Percentiles rank a stretch among this genome's conserved stretches.
These are phyloP conservation scores for Monotropa hypopitys DNA, from an alignment of 179 eudicot species.

Conservation along the genomic window DNA sequence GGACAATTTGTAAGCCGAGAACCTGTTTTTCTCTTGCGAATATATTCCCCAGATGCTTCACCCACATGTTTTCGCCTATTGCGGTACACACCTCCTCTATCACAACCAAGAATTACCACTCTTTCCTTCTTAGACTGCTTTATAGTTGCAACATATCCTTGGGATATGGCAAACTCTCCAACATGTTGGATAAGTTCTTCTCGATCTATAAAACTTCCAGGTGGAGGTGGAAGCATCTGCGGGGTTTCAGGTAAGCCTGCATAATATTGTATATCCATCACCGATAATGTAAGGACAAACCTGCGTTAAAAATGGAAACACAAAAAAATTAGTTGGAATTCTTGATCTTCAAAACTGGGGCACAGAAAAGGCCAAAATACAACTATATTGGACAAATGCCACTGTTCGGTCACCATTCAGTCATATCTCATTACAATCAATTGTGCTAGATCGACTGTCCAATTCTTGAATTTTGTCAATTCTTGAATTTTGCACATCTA, in stretches of 20 bases:
- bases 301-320: slow-evolving; percentile 4
- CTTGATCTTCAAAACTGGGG: neutral
- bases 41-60: slow-evolving; percentile 29
- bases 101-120: slow-evolving; percentile 52
- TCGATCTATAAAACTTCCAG: slow-evolving; percentile 51
- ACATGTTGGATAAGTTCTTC: slow-evolving; percentile 67
- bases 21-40: slow-evolving; percentile 36
- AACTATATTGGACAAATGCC: neutral
- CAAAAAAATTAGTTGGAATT: neutral
- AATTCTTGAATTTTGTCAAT: neutral
- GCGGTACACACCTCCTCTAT: slow-evolving; percentile 60
- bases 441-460: neutral
- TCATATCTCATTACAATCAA: neutral
- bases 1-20: slow-evolving; percentile 63
- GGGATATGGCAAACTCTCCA: slow-evolving; percentile 53
- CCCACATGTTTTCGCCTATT: slow-evolving; percentile 37
- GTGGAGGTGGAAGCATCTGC: slow-evolving; percentile 67
- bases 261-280: slow-evolving; percentile 10
- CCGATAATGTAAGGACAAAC: neutral
- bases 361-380: neutral
- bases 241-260: slow-evolving; percentile 23
- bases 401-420: neutral
- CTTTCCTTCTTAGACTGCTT: slow-evolving; percentile 54
- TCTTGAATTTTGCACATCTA: neutral
- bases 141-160: slow-evolving; percentile 66